Evolutionary conservation across 2,329 filamentous ascomycete genomes (phyloP), one percentile per base, ranked within the genome.

Genomic region (Exophiala lecanii-corni): DNA sequence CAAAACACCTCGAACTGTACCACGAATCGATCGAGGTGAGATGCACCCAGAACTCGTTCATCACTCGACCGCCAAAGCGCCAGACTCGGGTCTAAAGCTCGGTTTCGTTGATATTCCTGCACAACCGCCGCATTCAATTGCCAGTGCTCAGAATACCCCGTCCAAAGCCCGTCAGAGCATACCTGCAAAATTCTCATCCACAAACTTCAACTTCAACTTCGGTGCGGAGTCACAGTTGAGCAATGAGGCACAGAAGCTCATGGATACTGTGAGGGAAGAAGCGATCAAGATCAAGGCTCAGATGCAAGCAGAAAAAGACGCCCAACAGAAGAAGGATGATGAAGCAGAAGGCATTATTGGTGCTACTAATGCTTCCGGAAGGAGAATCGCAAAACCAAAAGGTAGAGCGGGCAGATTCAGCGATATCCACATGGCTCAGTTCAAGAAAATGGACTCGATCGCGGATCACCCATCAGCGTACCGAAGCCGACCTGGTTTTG

Each of bases 361-460:
- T 10, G 50, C 58, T 23, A 31, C 39, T 28, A 48, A 38, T 41
- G 60, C 64, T 12, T 68, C 65, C 26, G 68, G 68, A 7, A 82
- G 91, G 53, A 87, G 81, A 63, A 85, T 94, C 58, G 89, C 85
- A 5, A 79, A 80, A 54, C 80, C 89, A 9, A 94, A 83, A 67
- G 82, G 86, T 55, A 89, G 83, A 62, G 76, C 79, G 38, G 72
- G 81, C 36, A 82, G 91, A 34, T 97, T 83, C 67, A 95, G 87
- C 61, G 83, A 88, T 50, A 81, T 79, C 26, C 91, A 97, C 62
- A 84, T 86, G 78, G 81, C 82, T 37, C 79, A 91, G 59, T 96
- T 97, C 69, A 87, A 87, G 67, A 97, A 94, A 72, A 96, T 97
- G 91, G 89, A 95, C 62, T 96, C 89, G 2, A 96, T 97, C 59